phyloP scores from a whole-genome alignment of 2,329 filamentous ascomycete genomes.

The Trichoderma lentiforme region DNA sequence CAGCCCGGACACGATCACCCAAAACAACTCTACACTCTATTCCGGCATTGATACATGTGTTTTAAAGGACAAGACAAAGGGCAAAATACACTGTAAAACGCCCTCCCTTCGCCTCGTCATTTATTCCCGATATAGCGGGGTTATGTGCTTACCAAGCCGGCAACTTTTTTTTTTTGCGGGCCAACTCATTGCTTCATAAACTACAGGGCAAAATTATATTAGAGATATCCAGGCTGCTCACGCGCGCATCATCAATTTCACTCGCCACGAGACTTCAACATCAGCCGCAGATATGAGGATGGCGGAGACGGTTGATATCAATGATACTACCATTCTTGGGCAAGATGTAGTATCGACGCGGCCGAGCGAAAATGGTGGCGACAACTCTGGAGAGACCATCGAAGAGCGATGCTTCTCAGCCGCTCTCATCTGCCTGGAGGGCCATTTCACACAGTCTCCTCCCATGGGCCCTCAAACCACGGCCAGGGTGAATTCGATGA shows the following conservation, averaged over 20 bases:
- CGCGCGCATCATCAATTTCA: background rate
- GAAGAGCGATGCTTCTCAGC: slow-evolving; percentile 62
- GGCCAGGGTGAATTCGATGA: slow-evolving; percentile 53
- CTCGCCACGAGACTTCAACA: background rate
- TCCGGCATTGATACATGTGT: background rate
- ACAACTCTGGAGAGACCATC: slow-evolving; percentile 45
- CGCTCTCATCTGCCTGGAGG: slow-evolving; percentile 59
- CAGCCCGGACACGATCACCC: background rate
- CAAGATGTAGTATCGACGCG: background rate
- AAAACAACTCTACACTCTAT: background rate
- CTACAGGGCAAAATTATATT: background rate
- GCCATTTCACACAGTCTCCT: slow-evolving; percentile 56
- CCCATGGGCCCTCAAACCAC: slow-evolving; percentile 56
- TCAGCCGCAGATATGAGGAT: slow-evolving; percentile 11
- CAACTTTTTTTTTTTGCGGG: slow-evolving; percentile 21
- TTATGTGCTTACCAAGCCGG: slow-evolving; percentile 19
- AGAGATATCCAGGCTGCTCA: background rate
- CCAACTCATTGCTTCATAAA: slow-evolving; percentile 17
- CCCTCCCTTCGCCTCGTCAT: background rate
- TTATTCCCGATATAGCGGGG: slow-evolving; percentile 10
- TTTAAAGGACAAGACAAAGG: background rate
- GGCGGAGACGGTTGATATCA: slow-evolving; percentile 15
- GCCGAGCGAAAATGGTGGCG: slow-evolving; percentile 18
- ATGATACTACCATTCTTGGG: slow-evolving; percentile 8
- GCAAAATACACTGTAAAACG: background rate